Conservation (phyloP, 2,329 filamentous ascomycete species). For the Didymella pinodella region DNA sequence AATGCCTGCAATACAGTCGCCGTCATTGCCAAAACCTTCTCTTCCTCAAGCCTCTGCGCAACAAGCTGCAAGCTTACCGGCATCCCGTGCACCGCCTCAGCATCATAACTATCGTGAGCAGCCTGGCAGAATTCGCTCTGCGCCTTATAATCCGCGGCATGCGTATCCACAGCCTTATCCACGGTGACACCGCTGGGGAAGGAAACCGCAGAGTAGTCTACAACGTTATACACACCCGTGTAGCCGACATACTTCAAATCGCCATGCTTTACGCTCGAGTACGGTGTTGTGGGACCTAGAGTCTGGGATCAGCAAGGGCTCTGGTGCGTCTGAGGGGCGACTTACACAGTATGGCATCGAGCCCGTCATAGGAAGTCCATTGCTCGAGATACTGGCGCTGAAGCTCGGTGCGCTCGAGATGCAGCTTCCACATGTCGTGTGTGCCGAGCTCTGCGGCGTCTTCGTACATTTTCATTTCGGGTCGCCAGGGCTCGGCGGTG, state of each 20-base stretch:
- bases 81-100: conserved; percentile 53
- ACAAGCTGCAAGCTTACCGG: conserved; percentile 55
- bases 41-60: conserved; percentile 53
- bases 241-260: conserved; percentile 57
- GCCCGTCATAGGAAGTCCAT: conserved; percentile 52
- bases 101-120: conserved; percentile 51
- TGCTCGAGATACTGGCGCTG: conserved; percentile 56
- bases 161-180: conserved; percentile 51
- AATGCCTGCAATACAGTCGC: conserved; percentile 43
- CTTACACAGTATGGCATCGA: conserved; percentile 56
- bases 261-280: conserved; percentile 53
- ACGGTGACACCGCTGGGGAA: conserved; percentile 55
- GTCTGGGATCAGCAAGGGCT: conserved; percentile 10
- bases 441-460: conserved; percentile 55
- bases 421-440: conserved; percentile 59
- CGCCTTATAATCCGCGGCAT: conserved; percentile 31
- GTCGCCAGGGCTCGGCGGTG: conserved; percentile 56
- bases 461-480: conserved; percentile 59
- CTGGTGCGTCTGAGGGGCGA: not conserved
- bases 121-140: conserved; percentile 52
- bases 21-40: conserved; percentile 54
- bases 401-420: conserved; percentile 56
- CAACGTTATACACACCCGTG: conserved; percentile 58
- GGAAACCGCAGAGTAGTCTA: conserved; percentile 57
- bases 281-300: conserved; percentile 55